Conservation (phyloP, 2,329 filamentous ascomycete genomes). For the Pseudogymnoascus sp. region DNA sequence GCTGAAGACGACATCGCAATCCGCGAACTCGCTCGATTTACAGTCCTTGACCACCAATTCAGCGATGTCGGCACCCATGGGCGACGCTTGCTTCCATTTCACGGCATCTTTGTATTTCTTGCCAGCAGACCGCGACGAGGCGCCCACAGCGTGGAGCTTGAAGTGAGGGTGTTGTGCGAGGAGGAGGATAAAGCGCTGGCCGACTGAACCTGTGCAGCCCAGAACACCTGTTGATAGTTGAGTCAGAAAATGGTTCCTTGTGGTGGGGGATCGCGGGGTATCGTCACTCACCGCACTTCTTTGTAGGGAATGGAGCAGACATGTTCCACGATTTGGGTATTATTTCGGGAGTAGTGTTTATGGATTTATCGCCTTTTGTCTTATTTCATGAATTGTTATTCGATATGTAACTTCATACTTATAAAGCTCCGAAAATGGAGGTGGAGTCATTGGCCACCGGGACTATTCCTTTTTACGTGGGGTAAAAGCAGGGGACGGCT, state of each 20-base stretch:
- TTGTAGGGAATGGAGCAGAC: constrained; percentile 41
- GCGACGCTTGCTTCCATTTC: constrained; percentile 83
- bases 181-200: constrained; percentile 90
- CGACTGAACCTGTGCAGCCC: constrained; percentile 88
- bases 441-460: constrained; percentile 7
- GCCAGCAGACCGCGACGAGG: constrained; percentile 79
- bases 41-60: constrained; percentile 82
- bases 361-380: constrained; percentile 5
- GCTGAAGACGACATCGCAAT: constrained; percentile 90
- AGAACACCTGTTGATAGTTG: constrained; percentile 53
- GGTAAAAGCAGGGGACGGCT: constrained; percentile 4
- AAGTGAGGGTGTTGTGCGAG: constrained; percentile 83
- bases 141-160: constrained; percentile 79
- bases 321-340: not conserved
- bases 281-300: constrained; percentile 41
- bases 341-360: not conserved
- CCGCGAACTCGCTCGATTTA: constrained; percentile 69
- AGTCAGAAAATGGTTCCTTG: not conserved
- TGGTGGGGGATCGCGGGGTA: not conserved
- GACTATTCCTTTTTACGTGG: constrained; percentile 9
- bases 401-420: constrained; percentile 5
- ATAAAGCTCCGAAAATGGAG: constrained; percentile 10
- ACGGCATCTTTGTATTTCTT: constrained; percentile 95
- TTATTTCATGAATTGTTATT: not conserved
- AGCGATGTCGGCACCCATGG: constrained; percentile 68